Percentiles rank a stretch among this genome's conserved stretches.
Evolutionary conservation across 1,284 basidiomycete species (phyloP).

Genomic region (Earliella scabrosa): DNA sequence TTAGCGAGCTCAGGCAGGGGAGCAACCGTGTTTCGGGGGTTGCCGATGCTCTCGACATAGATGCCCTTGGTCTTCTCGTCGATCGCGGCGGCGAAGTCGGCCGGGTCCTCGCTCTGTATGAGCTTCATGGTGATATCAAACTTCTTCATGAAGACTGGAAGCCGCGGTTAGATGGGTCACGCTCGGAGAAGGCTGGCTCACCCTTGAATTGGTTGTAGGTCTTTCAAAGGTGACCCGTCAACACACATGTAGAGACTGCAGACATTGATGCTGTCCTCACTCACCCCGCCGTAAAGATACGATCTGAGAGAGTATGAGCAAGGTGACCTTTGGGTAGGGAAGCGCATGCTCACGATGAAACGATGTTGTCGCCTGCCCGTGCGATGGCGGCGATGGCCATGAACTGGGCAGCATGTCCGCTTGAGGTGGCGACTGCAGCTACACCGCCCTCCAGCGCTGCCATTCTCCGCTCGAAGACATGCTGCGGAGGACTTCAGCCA

Average conservation of each 20-base stretch:
- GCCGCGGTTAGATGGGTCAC: not conserved
- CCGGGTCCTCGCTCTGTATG: constrained; percentile 66
- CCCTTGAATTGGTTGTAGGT: constrained; percentile 93
- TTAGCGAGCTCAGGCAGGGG: constrained; percentile 79
- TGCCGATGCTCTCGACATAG: constrained; percentile 85
- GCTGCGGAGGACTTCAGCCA: constrained; percentile 41
- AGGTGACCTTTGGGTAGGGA: not conserved
- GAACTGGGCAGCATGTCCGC: constrained; percentile 85
- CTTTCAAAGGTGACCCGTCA: constrained; percentile 32
- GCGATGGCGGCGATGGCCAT: constrained; percentile 75
- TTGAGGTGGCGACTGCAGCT: constrained; percentile 80
- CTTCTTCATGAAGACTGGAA: constrained; percentile 62
- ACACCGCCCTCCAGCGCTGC: constrained; percentile 84
- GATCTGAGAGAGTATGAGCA: constrained; percentile 41
- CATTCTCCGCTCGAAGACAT: constrained; percentile 86
- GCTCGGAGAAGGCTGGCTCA: constrained; percentile 23
- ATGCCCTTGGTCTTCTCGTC: constrained; percentile 82
- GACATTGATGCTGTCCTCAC: constrained; percentile 22
- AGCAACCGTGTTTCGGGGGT: constrained; percentile 82
- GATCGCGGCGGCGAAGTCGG: constrained; percentile 74
- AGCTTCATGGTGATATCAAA: constrained; percentile 84
- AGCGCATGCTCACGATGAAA: constrained; percentile 56
- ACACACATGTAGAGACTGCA: not conserved
- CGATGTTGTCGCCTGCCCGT: constrained; percentile 80
- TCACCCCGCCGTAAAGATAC: constrained; percentile 70